Conservation (phyloP, 768 basidiomycete species). For the Mycena amicta region DNA sequence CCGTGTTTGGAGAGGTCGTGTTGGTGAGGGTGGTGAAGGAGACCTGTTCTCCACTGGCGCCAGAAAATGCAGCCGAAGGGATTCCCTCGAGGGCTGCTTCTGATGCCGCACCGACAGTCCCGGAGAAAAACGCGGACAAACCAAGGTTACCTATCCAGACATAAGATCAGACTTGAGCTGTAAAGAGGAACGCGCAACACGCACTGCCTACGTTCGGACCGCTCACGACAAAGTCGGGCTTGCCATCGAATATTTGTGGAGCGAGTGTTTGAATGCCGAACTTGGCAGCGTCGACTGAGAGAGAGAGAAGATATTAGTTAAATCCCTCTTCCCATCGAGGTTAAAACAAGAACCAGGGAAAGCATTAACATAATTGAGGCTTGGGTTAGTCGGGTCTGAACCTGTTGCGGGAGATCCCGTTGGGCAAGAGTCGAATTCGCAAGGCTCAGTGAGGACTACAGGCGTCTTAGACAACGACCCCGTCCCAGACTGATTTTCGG, state of each 20-base stretch:
- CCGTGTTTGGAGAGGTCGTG: constrained; percentile 35
- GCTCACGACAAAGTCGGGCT: constrained; percentile 40
- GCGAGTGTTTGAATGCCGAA: constrained; percentile 42
- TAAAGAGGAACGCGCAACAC: constrained; percentile 2
- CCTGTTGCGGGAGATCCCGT: constrained; percentile 43
- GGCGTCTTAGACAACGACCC: constrained; percentile 39
- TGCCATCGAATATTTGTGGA: constrained; percentile 34
- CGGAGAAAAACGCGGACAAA: constrained; percentile 24
- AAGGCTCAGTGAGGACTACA: constrained; percentile 32
- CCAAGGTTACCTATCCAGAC: constrained; percentile 25
- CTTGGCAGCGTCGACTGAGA: constrained; percentile 36
- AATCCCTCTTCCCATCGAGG: too few relatives aligned
- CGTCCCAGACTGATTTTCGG: constrained; percentile 44
- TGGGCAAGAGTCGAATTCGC: constrained; percentile 47
- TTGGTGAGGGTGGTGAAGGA: constrained; percentile 53
- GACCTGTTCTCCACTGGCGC: constrained; percentile 40
- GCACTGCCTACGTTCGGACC: constrained; percentile 39
- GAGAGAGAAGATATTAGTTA: too few relatives aligned
- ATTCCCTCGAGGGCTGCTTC: background rate
- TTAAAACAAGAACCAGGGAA: constrained; percentile 40
- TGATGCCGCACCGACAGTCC: constrained; percentile 20
- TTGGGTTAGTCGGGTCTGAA: constrained; percentile 40
- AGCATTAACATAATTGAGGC: constrained; percentile 46
- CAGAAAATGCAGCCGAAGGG: constrained; percentile 54
- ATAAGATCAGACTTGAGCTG: background rate